Conservation (phyloP, 2,329 filamentous ascomycete species). For the Trichoderma afroharzianum region DNA sequence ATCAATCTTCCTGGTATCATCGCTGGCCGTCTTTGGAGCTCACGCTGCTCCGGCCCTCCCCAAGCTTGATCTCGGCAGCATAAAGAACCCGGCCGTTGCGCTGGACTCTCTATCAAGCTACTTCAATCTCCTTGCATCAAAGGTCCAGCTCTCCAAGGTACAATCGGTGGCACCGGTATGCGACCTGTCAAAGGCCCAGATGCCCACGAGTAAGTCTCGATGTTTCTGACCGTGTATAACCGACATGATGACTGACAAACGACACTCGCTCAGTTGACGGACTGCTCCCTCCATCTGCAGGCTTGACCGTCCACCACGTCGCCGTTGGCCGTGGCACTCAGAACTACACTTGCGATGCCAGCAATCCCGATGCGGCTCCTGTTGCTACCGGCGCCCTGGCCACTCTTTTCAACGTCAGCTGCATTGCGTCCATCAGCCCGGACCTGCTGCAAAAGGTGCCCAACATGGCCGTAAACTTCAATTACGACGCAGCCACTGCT, state of each 20-base stretch:
- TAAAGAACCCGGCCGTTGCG: constrained; percentile 36
- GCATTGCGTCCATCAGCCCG: constrained; percentile 67
- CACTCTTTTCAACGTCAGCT: constrained; percentile 83
- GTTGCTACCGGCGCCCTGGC: constrained; percentile 70
- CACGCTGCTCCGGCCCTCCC: constrained; percentile 45
- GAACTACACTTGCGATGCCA: constrained; percentile 82
- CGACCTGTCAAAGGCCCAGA: constrained; percentile 49
- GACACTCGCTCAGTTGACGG: constrained; percentile 32
- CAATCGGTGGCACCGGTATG: constrained; percentile 45
- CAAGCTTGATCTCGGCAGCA: constrained; percentile 34
- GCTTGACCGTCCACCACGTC: constrained; percentile 68
- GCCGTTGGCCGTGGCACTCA: constrained; percentile 84
- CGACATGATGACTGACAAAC: background rate
- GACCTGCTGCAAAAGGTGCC: constrained; percentile 63
- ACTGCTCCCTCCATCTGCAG: constrained; percentile 58
- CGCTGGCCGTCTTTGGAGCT: constrained; percentile 41
- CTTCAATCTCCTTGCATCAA: constrained; percentile 57
- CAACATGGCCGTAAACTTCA: constrained; percentile 63
- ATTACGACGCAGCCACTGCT: constrained; percentile 39
- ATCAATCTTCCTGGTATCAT: constrained; percentile 45
- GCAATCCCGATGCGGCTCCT: constrained; percentile 59
- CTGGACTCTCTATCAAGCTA: constrained; percentile 53
- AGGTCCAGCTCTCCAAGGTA: constrained; percentile 47
- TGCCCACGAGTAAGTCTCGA: constrained; percentile 46
- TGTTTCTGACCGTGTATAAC: background rate